Conservation (phyloP, 129 eudicot species). For the Glebionis coronaria region DNA sequence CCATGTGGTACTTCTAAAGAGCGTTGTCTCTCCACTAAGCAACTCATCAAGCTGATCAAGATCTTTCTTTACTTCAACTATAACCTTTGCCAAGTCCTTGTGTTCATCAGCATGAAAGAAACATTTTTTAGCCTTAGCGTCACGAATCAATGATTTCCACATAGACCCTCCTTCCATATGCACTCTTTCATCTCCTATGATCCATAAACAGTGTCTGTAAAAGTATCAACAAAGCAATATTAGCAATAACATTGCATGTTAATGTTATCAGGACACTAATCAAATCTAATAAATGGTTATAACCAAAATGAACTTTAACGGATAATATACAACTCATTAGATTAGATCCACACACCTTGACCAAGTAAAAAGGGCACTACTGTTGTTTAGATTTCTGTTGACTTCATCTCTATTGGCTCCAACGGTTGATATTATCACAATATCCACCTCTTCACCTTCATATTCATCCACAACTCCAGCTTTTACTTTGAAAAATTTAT, state of each 20-base stretch:
- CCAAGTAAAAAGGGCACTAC: constrained; percentile 39
- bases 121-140: constrained; percentile 39
- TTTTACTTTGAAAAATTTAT: constrained; percentile 34
- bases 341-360: constrained; percentile 30
- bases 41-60: constrained; percentile 61
- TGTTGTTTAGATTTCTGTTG: constrained; percentile 26
- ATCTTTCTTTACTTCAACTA: constrained; percentile 52
- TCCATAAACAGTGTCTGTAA: constrained; percentile 54
- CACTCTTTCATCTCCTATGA: constrained; percentile 47
- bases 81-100: constrained; percentile 36
- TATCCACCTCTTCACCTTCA: constrained; percentile 45
- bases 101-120: constrained; percentile 51
- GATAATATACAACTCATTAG: too few relatives aligned
- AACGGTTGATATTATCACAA: constrained; percentile 52
- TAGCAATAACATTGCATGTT: not conserved
- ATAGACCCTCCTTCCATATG: constrained; percentile 27
- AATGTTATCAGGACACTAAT: too few relatives aligned
- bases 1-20: constrained; percentile 52
- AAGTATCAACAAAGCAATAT: not conserved
- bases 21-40: constrained; percentile 39
- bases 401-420: constrained; percentile 36
- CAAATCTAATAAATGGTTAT: too few relatives aligned
- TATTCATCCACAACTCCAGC: constrained; percentile 43
- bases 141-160: constrained; percentile 42
- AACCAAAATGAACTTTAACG: too few relatives aligned